phyloP scores from a whole-genome alignment of 176 grass and related monocot genomes.

The Dendrocalamus sinicus region DNA sequence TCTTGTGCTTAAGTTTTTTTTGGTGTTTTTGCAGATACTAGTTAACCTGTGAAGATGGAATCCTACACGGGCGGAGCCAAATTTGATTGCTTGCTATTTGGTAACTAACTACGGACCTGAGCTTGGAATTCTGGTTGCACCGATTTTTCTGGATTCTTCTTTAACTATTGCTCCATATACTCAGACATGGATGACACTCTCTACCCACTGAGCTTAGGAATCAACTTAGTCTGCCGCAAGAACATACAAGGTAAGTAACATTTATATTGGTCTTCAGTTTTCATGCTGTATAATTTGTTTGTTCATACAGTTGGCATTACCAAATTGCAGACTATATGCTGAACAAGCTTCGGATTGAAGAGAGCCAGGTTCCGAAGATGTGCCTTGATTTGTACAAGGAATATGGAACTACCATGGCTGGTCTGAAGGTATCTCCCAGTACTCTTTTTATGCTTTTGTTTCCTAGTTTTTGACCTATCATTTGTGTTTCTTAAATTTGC shows the following conservation, averaged over 20 bases:
- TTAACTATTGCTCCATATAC: neutral
- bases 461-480: neutral
- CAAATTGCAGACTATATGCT: constrained; percentile 81
- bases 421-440: constrained; percentile 64
- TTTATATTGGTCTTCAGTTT: neutral
- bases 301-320: neutral
- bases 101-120: constrained; percentile 32
- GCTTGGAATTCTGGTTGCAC: neutral
- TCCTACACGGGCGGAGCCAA: constrained; percentile 54
- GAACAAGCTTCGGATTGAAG: constrained; percentile 70
- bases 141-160: neutral
- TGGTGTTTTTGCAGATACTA: constrained; percentile 8
- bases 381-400: constrained; percentile 93
- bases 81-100: constrained; percentile 87
- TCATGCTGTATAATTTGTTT: neutral
- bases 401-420: constrained; percentile 91
- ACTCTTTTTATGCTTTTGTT: neutral
- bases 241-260: constrained; percentile 72
- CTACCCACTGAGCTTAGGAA: constrained; percentile 76
- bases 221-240: constrained; percentile 88
- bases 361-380: constrained; percentile 73
- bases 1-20: neutral
- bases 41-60: constrained; percentile 51
- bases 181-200: constrained; percentile 97
- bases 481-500: neutral